Conservation (phyloP, 495 filamentous ascomycete genomes). For the Aspergillus taichungensis region DNA sequence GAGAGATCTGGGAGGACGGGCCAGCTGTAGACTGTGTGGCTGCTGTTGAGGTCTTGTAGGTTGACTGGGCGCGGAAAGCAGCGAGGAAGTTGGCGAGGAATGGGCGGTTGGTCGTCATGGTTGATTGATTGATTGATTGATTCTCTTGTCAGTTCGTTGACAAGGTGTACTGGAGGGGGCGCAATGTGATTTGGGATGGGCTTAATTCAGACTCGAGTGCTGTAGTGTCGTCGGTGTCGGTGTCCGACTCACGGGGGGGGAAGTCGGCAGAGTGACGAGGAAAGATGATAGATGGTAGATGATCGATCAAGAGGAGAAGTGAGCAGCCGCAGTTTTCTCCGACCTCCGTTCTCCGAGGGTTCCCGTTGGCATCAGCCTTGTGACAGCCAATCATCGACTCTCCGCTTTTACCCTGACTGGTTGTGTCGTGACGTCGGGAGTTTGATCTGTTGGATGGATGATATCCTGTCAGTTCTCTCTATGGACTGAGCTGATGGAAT, state of each 20-base stretch:
- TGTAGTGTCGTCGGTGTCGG: too few relatives aligned
- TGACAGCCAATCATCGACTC: slow-evolving; percentile 11
- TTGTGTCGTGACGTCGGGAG: slow-evolving; percentile 8
- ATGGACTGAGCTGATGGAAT: too few relatives aligned
- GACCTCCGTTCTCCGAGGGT: slow-evolving; percentile 13
- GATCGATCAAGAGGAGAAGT: background rate
- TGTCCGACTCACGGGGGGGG: too few relatives aligned
- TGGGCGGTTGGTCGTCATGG: slow-evolving; percentile 62
- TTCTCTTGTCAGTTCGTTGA: too few relatives aligned
- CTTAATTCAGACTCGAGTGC: too few relatives aligned
- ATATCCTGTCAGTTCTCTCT: too few relatives aligned
- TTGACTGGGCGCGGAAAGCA: slow-evolving; percentile 62
- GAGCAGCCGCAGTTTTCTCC: background rate
- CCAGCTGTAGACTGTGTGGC: slow-evolving; percentile 17
- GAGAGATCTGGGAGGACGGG: slow-evolving; percentile 25
- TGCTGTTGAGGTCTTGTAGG: slow-evolving; percentile 34
- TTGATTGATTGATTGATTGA: background rate
- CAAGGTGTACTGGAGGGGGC: too few relatives aligned
- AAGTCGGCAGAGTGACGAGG: too few relatives aligned
- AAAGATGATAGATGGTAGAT: background rate
- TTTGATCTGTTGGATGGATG: background rate
- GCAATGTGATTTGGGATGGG: too few relatives aligned
- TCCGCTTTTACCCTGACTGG: too few relatives aligned
- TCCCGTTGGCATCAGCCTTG: slow-evolving; percentile 13
- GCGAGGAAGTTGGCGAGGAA: slow-evolving; percentile 83